Base-by-base conservation (phyloP, 164 flowering plant genomes). In the Magnolia kwangsiensis region DNA sequence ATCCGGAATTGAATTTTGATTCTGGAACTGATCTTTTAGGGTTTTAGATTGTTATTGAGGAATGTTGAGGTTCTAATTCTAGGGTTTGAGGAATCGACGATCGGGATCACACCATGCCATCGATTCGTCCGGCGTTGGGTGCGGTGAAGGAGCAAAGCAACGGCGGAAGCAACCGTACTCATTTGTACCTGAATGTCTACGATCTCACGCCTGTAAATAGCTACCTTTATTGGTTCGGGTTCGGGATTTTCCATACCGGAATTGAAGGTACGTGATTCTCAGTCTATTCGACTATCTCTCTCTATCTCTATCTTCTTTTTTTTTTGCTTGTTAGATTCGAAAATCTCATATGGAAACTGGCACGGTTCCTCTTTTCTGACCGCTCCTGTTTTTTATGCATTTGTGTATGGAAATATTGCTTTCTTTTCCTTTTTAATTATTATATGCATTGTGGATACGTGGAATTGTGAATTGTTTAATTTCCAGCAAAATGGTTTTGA, bases 191-290 rank as follows among this genome's bases (percentile, higher is more conserved):
- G 45, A 95, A 95, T 87, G 87, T 95, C n/a, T 95, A 95, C 82
- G 98, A 95, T 88, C 94, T 95, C 37, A 93, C 98, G 1, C 98
- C 94, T 50, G 71, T 90, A 73, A 95, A 93, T 80, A 87, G 89
- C 78, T 95, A 95, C 74, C 86, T 95, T 58, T 95, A 92, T 84
- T 93, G 94, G 95, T 80, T 93, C 59, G 98, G 97, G n/a, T 86
- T 90, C 1, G 98, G 98, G 23, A 86, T 95, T 67, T 95, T 90
- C 77, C 98, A 95, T 79, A 90, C 98, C 0, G 98, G 98, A 8
- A 88, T 95, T 49, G 97, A 95, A 91, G 98, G 98, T 95, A 82
- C 9, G 51, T 31, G 10, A 14, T 72, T 72, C 20, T 51, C 19
- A 55, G n/a, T 50, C 29, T 27, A 27, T 27, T 27, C 29, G 29